Evolutionary conservation across 2,329 filamentous ascomycete genomes (phyloP), one percentile per base, ranked within the genome.

Genomic region (Botrytis galanthina): DNA sequence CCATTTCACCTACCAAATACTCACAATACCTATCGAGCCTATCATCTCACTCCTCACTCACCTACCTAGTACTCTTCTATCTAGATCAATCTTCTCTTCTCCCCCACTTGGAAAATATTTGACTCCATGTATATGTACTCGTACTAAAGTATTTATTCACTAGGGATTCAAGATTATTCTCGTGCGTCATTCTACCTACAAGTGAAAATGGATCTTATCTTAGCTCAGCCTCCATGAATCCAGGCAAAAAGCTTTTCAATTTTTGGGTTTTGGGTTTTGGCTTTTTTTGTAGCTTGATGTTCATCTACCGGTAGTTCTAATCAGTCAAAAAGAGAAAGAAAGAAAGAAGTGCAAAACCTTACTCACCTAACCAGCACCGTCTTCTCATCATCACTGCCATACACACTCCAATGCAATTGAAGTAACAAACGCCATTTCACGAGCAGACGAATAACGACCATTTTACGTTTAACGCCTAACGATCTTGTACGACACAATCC

Each of bases 111-210:
- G 9, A 63, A 29, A 20, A 18, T 63, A 10, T 44, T 29, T 26
- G 26, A 54, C 48, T 54, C n/a, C 51, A 54, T 54, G 26, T 29
- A 51, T 37, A 39, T 9, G 37, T 39, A 12, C 12, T 14, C 26
- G 22, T n/a, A 29, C 51, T 29, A 18, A 7, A n/a, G 8, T 39
- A 29, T 62, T n/a, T n/a, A 3, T 37, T n/a, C 22, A 26, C 59
- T n/a, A 35, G 1, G 5, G 20, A 37, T 62, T 42, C 60, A 63
- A 63, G 61, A 39, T 63, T 44, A 32, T 46, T 22, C 29, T 46
- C 39, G 9, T 64, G 39, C 61, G 61, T 64, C 61, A 64, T 64
- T 46, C n/a, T 46, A 64, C 16, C 61, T 64, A 29, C 61, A 44
- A 32, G n/a, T 64, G 37, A 37, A 63, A 63, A 39, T 63, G 51